A percentile compares a stretch with the other conserved stretches of the same genome.
Conservation (phyloP, 2,329 filamentous ascomycete genomes). For the Trichoderma afroharzianum region DNA sequence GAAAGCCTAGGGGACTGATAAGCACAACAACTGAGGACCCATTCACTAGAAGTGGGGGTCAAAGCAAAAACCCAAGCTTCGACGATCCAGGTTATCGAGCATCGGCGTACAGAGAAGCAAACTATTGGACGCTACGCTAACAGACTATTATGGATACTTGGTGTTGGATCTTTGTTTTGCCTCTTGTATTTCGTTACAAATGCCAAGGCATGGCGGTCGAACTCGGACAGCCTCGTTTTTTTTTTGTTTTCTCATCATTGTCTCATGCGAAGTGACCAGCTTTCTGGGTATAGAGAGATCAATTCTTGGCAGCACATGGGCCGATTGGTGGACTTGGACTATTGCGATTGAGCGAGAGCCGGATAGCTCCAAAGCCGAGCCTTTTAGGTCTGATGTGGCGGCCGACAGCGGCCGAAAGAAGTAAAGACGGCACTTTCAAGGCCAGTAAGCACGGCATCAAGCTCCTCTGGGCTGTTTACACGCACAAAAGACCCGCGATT, state of each 20-base stretch:
- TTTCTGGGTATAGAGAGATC: neutral
- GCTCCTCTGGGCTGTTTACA: neutral
- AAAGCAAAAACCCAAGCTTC: neutral
- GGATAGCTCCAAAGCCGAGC: neutral
- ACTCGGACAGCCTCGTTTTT: neutral
- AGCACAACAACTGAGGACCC: neutral
- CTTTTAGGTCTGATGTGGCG: neutral
- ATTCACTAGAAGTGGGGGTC: neutral
- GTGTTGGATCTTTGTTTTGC: neutral
- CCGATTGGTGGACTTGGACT: slow-evolving; percentile 1
- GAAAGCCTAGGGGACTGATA: neutral
- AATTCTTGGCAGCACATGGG: neutral
- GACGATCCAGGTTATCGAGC: neutral
- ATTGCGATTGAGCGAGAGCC: slow-evolving; percentile 1
- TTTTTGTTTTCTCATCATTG: neutral
- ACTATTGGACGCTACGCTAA: neutral
- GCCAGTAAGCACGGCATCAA: neutral
- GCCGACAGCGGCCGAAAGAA: neutral
- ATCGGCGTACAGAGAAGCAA: neutral
- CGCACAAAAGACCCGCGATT: neutral
- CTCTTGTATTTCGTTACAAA: neutral
- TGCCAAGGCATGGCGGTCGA: neutral
- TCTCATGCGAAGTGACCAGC: neutral
- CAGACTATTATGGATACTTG: neutral
- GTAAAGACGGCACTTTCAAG: neutral